Base-by-base conservation (phyloP, 768 basidiomycete species). In the Obba rivulosa region DNA sequence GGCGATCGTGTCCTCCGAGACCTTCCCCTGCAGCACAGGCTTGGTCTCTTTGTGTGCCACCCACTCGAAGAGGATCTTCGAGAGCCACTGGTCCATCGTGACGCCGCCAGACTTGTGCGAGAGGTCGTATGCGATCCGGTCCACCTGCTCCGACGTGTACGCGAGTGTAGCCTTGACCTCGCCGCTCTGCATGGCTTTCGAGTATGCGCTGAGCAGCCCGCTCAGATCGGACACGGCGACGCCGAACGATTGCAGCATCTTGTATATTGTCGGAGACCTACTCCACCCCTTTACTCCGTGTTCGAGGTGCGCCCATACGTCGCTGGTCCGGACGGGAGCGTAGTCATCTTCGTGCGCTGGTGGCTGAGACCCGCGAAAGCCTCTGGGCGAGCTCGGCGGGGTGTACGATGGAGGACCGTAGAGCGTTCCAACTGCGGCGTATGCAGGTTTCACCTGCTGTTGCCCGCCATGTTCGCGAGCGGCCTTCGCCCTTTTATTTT, bases 1-100 rank as follows among this genome's bases (percentile, higher is more conserved):
- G 8, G 64, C 53, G 8, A 79, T 50, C 10, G 73, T 71, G 11
- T 58, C 49, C 20, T 55, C 42, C 5, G 68, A 52, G 31, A 77
- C 57, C 17, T 53, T 48, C 8, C 37, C 22, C 34, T 57, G 46
- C 24, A 73, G 59, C 31, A 57, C 45, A 16, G 49, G 46, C 48
- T 57, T 48, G 25, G 51, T 52, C 24, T 56, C 50, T 9, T 69
- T 68, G 40, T 69, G 59, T 3, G 72, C 62, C 3, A 73, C 78
- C 84, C 83, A 86, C 28, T 68, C 61, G 57, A 74, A 82, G 52
- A 86, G 73, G 21, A 79, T 67, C 22, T 71, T 73, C 40, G 74
- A 77, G 48, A 74, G 71, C n/a, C 75, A 69, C 50, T 68, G 60
- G 51, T 82, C 79, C n/a, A 73, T 54, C n/a, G 63, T 56, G 17